These are phyloP conservation scores for Syncephalastrum sp. DNA, from an alignment of 371 early-diverging fungal genomes.

Conservation along the genomic window DNA sequence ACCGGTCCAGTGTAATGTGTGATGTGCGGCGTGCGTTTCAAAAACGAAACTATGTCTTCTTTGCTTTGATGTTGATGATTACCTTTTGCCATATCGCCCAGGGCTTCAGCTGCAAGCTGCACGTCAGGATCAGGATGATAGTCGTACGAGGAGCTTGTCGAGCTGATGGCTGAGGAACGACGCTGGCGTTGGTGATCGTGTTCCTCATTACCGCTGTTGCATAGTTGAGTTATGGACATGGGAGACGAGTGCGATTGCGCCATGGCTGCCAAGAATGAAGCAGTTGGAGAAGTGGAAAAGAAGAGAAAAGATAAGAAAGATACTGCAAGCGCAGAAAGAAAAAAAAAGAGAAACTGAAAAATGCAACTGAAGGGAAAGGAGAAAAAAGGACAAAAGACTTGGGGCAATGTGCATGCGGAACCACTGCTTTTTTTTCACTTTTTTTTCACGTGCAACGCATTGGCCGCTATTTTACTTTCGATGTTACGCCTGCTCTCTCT, in stretches of 20 bases:
- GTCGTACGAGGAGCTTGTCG: not conserved
- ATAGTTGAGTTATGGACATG: constrained; percentile 35
- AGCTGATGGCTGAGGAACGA: not conserved
- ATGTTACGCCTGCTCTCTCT: too few species aligned
- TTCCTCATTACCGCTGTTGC: constrained; percentile 16
- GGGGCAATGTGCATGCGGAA: too few species aligned
- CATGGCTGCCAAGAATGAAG: constrained; percentile 9
- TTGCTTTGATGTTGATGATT: constrained; percentile 8
- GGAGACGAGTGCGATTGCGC: constrained; percentile 20
- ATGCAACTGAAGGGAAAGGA: too few species aligned
- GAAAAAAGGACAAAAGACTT: too few species aligned
- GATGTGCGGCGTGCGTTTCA: not conserved
- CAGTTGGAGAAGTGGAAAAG: constrained; percentile 5
- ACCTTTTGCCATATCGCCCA: constrained; percentile 55
- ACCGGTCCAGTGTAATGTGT: not conserved
- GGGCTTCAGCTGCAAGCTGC: constrained; percentile 60
- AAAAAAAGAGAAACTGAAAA: too few species aligned
- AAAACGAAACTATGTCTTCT: not conserved
- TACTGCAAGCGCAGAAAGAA: too few species aligned
- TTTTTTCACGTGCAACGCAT: too few species aligned
- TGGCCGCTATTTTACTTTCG: too few species aligned
- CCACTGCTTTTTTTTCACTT: too few species aligned
- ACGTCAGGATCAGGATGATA: constrained; percentile 50
- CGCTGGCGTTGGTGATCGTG: constrained; percentile 6
- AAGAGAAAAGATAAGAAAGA: constrained; percentile 1